phyloP scores from a whole-genome alignment of 2,329 filamentous ascomycete genomes.

The Trichoderma oligosporum region DNA sequence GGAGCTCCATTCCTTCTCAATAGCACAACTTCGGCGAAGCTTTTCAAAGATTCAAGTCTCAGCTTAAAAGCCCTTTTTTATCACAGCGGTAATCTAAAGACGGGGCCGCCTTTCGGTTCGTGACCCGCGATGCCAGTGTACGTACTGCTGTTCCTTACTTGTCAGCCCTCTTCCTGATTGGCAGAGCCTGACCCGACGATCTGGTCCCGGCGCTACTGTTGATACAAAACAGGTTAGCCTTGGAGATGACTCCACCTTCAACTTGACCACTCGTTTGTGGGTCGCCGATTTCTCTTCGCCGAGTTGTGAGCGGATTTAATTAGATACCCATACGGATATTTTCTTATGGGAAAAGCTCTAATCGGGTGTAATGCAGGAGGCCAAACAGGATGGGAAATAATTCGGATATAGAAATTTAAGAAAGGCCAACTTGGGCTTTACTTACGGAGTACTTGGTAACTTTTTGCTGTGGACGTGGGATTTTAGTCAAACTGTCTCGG shows the following conservation, averaged over 20 bases:
- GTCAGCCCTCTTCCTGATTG: conserved; percentile 18
- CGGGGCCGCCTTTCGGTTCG: conserved; percentile 16
- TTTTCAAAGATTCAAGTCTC: background rate
- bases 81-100: conserved; percentile 16
- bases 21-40: conserved; percentile 10
- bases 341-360: background rate
- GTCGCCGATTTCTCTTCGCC: conserved; percentile 11
- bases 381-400: background rate
- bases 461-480: background rate
- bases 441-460: background rate
- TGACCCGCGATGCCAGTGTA: conserved; percentile 10
- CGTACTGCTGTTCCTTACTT: background rate
- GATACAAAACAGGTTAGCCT: conserved; percentile 28
- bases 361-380: background rate
- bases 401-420: background rate
- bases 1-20: background rate
- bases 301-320: background rate
- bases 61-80: background rate
- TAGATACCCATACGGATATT: background rate
- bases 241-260: conserved; percentile 24
- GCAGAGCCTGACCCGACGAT: conserved; percentile 29
- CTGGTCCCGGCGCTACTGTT: conserved; percentile 34
- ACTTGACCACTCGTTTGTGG: conserved; percentile 10
- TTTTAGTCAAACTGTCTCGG: background rate
- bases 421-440: too few relatives aligned